A percentile compares a stretch with the other conserved stretches of the same genome.
Evolutionary conservation across 768 basidiomycete species (phyloP).

Genomic region (Suillus clintonianus): DNA sequence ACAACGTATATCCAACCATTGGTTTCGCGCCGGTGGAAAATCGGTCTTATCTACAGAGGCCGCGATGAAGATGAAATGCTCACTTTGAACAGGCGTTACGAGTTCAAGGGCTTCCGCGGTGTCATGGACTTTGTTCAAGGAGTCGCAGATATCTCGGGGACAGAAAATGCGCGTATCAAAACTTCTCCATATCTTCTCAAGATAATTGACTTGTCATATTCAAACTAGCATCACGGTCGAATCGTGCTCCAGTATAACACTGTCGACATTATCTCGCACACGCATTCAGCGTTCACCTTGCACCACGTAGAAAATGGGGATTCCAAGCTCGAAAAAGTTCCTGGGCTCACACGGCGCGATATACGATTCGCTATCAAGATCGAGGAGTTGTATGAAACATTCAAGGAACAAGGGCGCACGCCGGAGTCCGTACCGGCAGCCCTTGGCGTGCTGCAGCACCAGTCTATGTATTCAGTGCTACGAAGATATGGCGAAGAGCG

Average conservation of each 20-base stretch:
- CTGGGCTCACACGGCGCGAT: conserved; percentile 54
- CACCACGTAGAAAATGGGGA: conserved; percentile 12
- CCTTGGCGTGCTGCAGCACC: conserved; percentile 11
- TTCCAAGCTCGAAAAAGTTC: conserved; percentile 17
- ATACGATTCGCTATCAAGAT: conserved; percentile 47
- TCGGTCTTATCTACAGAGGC: conserved; percentile 14
- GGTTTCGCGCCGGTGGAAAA: conserved; percentile 30
- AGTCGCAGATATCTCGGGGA: conserved; percentile 26
- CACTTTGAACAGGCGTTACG: conserved; percentile 29
- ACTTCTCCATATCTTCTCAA: neutral
- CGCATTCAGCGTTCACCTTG: conserved; percentile 24
- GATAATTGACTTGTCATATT: neutral
- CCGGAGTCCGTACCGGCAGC: conserved; percentile 20
- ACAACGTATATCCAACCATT: conserved; percentile 39
- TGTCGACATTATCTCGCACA: conserved; percentile 25
- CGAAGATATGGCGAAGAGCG: conserved; percentile 16
- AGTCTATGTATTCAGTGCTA: conserved; percentile 27
- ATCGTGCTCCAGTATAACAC: conserved; percentile 25
- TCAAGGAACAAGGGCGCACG: conserved; percentile 23
- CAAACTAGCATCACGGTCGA: conserved; percentile 32
- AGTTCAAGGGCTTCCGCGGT: conserved; percentile 23
- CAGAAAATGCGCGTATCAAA: conserved; percentile 31
- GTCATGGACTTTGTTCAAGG: conserved; percentile 30
- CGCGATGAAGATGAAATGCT: conserved; percentile 16
- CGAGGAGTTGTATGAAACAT: conserved; percentile 36